phyloP scores from a whole-genome alignment of 257 asterid genomes.

The Fraxinus anomala region DNA sequence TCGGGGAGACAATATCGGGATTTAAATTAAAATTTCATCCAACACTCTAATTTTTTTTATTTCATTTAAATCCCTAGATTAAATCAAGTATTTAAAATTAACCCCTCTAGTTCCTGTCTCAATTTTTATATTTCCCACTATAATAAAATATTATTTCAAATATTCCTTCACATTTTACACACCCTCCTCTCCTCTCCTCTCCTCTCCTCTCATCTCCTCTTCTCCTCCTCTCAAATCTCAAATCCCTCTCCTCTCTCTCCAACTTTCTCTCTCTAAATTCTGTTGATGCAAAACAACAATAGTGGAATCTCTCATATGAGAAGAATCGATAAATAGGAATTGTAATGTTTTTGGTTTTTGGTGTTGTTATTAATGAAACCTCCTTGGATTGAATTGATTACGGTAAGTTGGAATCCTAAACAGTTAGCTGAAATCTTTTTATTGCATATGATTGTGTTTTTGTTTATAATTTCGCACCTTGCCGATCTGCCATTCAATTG shows the following conservation, averaged over 20 bases:
- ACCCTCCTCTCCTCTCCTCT: no score
- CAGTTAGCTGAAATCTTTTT: conserved; percentile 3
- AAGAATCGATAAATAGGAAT: conserved; percentile 13
- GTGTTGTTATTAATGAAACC: conserved; percentile 48
- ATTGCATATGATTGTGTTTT: neutral
- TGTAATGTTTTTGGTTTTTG: neutral
- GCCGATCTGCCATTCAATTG: conserved; percentile 14
- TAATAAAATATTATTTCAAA: conserved; percentile 42
- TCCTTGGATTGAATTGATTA: conserved; percentile 54
- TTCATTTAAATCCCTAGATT: neutral
- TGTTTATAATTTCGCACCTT: conserved; percentile 21
- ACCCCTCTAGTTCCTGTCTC: conserved; percentile 15
- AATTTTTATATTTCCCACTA: conserved; percentile 7
- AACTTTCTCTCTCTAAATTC: conserved; percentile 25
- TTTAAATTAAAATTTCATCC: conserved; percentile 3
- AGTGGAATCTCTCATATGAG: neutral
- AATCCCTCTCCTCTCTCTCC: conserved; percentile 3
- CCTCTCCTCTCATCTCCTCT: neutral
- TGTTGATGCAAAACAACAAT: conserved; percentile 33
- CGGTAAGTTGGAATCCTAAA: conserved; percentile 38
- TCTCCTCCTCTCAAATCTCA: conserved; percentile 7
- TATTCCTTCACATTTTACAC: conserved; percentile 41
- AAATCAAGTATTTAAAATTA: neutral
- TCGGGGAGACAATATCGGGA: conserved; percentile 56
- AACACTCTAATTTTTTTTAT: no score